Conservation (phyloP, 2,329 filamentous ascomycete species). For the Graphilbum ipis-grandicollis region DNA sequence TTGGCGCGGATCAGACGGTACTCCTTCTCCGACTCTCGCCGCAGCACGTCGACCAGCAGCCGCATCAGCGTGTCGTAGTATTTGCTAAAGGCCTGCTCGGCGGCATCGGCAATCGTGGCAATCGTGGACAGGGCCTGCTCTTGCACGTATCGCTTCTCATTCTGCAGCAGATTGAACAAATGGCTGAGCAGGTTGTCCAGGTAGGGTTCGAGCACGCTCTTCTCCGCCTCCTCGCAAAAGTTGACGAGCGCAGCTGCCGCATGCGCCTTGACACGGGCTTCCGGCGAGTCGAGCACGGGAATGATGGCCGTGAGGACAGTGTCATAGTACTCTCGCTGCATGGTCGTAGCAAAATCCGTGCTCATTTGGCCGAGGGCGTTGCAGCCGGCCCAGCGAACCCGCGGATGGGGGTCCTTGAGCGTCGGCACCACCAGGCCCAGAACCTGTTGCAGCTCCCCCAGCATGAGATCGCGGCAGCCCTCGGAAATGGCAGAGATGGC, state of each 20-base stretch:
- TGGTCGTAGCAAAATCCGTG: constrained; percentile 93
- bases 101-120: constrained; percentile 95
- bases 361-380: constrained; percentile 99
- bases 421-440: constrained; percentile 88
- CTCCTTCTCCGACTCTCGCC: constrained; percentile 83
- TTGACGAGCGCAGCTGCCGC: constrained; percentile 96
- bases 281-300: constrained; percentile 73
- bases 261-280: constrained; percentile 90
- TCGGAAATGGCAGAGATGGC: constrained; percentile 97
- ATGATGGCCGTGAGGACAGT: constrained; percentile 80
- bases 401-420: constrained; percentile 74
- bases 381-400: constrained; percentile 93
- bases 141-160: constrained; percentile 88
- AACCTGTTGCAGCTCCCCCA: constrained; percentile 84
- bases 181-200: constrained; percentile 74
- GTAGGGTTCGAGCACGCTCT: constrained; percentile 78
- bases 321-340: constrained; percentile 92
- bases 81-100: constrained; percentile 82
- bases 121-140: constrained; percentile 96
- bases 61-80: constrained; percentile 97
- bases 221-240: constrained; percentile 97
- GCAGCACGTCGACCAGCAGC: constrained; percentile 73
- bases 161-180: constrained; percentile 74
- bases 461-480: constrained; percentile 89
- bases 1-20: constrained; percentile 83